These are phyloP conservation scores for Penicillium sp. DNA, from an alignment of 2,329 filamentous ascomycete species.

Conservation along the genomic window DNA sequence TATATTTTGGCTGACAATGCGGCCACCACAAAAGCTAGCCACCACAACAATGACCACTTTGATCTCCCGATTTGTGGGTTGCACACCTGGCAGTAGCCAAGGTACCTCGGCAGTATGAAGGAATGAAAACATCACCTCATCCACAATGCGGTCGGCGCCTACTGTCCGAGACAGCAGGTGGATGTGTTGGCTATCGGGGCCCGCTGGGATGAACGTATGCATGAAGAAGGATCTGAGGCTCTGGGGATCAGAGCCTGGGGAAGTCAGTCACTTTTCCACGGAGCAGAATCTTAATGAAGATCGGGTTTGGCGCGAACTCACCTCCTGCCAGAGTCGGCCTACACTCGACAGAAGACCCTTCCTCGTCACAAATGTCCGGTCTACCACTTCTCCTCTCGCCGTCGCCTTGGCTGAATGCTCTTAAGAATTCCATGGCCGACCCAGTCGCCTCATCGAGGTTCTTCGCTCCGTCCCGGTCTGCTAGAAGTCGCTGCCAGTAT, in stretches of 20 bases:
- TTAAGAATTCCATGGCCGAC: conserved; percentile 8
- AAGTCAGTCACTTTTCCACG: not conserved
- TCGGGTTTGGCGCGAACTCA: conserved; percentile 13
- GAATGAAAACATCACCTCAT: conserved; percentile 57
- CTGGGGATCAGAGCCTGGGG: conserved; percentile 20
- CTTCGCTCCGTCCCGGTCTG: conserved; percentile 16
- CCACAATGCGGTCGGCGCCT: conserved; percentile 56
- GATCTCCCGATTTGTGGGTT: conserved; percentile 54
- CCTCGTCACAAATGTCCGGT: conserved; percentile 7
- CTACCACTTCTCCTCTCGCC: no score
- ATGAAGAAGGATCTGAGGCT: conserved; percentile 50
- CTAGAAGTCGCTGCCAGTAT: conserved; percentile 31
- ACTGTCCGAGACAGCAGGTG: conserved; percentile 56
- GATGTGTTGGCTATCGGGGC: conserved; percentile 48
- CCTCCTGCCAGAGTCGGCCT: conserved; percentile 39
- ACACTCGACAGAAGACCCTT: conserved; percentile 33
- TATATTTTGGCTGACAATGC: conserved; percentile 51
- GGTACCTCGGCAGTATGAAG: conserved; percentile 53
- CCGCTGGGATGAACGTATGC: conserved; percentile 52
- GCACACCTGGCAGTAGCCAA: conserved; percentile 56
- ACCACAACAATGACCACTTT: conserved; percentile 54
- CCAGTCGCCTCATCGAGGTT: conserved; percentile 12
- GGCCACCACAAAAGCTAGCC: conserved; percentile 38
- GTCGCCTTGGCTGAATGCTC: no score
- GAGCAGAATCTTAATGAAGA: conserved; percentile 10